Evolutionary conservation across 176 grass and related monocot species (phyloP).

Genomic region (Triticum urartu): DNA sequence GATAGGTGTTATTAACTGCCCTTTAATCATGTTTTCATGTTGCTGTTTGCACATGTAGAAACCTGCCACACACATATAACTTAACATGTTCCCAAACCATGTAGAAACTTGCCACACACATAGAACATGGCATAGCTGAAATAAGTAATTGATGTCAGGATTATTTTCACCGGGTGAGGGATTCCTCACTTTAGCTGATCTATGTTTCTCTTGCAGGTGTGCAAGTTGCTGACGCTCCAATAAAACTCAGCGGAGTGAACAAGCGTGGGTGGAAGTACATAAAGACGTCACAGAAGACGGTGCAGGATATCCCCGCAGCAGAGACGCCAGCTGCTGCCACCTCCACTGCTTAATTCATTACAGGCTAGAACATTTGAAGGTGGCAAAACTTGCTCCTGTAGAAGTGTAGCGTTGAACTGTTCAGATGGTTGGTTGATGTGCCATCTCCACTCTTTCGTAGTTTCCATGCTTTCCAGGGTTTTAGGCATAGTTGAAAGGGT

Average conservation of each 20-base stretch:
- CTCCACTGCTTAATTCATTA: constrained; percentile 19
- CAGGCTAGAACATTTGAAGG: neutral
- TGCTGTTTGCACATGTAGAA: neutral
- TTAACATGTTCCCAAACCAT: neutral
- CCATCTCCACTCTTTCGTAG: neutral
- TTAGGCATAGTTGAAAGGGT: neutral
- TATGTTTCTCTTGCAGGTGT: constrained; percentile 43
- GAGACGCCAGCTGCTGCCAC: neutral
- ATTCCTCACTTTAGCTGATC: constrained; percentile 7
- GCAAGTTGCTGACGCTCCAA: constrained; percentile 44
- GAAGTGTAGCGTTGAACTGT: neutral
- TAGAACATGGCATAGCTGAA: neutral
- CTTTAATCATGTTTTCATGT: neutral
- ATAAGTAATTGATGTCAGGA: neutral
- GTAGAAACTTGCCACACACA: neutral
- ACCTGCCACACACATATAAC: neutral
- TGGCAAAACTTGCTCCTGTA: neutral
- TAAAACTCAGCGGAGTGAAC: constrained; percentile 71
- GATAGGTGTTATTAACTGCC: neutral
- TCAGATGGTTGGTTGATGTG: neutral
- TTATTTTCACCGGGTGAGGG: neutral
- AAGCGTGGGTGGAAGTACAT: constrained; percentile 81
- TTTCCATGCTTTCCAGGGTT: neutral
- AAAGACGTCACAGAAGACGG: constrained; percentile 51
- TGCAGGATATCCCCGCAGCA: constrained; percentile 37